Evolutionary conservation across 2,329 filamentous ascomycete genomes (phyloP), one percentile per base, ranked within the genome.

Genomic region (Claviceps lovelessii): DNA sequence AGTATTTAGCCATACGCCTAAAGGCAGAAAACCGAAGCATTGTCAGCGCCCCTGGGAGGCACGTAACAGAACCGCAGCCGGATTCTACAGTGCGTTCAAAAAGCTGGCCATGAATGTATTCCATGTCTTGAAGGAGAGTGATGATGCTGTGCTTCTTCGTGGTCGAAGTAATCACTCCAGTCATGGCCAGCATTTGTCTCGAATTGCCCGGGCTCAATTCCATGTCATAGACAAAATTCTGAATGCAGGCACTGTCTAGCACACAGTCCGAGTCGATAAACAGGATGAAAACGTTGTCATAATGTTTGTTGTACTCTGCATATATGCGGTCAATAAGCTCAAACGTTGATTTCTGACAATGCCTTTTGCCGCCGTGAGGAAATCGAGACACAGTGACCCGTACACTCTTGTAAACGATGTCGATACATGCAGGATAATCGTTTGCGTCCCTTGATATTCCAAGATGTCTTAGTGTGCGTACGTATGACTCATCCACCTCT

Each of bases 221-320:
- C 93, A 97, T 97, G 67, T 97, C 91, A 70, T 93, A 96, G 73
- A 97, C 88, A 70, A 97, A 97, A 68, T 96, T 97, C 67, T 96
- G 91, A 57, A 97, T 80, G 67, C 91, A 97, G 45, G 90, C 82
- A 56, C 83, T 81, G 72, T 97, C 91, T 51, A 97, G 75, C 58
- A 96, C 93, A 70, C 93, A 97, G 67, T 97, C 91, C 0, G 90
- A 96, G 72, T 97, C 91, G 66, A 97, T 96, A 71, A 97, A 97
- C 11, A 97, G 79, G 53, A 97, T 85, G 67, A 97, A 97, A 0
- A 97, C 74, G 62, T 97, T 88, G 70, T 97, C 91, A 65, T 95
- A 88, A 50, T 83, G 78, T 69, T 85, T 86, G 53, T 95, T 76
- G 61, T 97, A 97, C 55, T 90, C 81, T 52, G 84, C 80, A 68